A percentile compares a stretch with the other conserved stretches of the same genome.
These are phyloP conservation scores for Hordeum pubiflorum DNA, from an alignment of 202 grass and related monocot species.

Conservation along the genomic window DNA sequence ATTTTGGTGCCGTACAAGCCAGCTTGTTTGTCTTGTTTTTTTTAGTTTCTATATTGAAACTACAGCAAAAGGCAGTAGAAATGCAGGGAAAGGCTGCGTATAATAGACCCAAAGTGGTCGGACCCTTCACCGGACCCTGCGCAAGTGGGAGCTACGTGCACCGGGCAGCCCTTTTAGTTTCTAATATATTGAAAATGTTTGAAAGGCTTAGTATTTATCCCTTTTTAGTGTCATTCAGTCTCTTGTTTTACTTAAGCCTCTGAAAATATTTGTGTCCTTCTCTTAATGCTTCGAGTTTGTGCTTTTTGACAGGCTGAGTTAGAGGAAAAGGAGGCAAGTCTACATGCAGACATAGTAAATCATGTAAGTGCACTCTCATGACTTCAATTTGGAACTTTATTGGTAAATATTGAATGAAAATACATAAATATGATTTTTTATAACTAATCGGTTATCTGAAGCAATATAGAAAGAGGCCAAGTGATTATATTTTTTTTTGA, in stretches of 20 bases:
- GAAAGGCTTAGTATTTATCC: background rate
- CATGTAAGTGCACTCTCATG: conserved; percentile 56
- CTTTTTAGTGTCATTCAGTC: background rate
- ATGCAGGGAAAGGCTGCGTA: no score
- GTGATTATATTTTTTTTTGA: background rate
- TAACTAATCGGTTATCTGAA: background rate
- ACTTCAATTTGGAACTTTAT: conserved; percentile 3
- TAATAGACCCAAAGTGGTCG: no score
- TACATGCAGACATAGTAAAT: conserved; percentile 66
- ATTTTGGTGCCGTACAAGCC: background rate
- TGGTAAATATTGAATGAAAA: conserved; percentile 12
- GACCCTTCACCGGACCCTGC: no score
- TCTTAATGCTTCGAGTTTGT: conserved; percentile 13
- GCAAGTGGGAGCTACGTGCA: no score
- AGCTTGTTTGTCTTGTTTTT: background rate
- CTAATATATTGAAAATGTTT: conserved; percentile 3
- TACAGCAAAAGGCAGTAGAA: no score
- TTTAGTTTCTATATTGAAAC: background rate
- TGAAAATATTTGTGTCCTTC: background rate
- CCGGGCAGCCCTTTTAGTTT: background rate
- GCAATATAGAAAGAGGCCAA: background rate
- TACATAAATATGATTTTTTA: background rate
- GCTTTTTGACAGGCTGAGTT: conserved; percentile 57
- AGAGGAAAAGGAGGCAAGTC: conserved; percentile 52
- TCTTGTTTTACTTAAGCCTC: conserved; percentile 6